Conservation (phyloP, 306 rosid species). For the Gastrolobium villosum region DNA sequence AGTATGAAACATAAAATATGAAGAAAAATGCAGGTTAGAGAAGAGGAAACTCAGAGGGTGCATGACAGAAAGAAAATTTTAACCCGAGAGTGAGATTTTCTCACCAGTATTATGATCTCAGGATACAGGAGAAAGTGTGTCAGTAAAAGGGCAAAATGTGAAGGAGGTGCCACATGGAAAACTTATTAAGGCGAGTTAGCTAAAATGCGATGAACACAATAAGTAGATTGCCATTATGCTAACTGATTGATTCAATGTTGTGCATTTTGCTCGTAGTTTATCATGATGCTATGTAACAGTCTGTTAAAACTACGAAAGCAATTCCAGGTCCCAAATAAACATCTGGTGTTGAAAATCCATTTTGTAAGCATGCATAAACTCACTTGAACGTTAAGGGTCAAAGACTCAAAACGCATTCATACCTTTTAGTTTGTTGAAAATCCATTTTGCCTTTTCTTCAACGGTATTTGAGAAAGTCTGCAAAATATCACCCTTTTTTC, state of each 20-base stretch:
- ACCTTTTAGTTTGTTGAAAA: conserved; percentile 98
- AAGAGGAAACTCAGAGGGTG: neutral
- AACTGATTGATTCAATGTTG: conserved; percentile 6
- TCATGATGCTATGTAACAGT: neutral
- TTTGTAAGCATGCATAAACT: conserved; percentile 1
- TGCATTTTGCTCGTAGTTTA: conserved; percentile 18
- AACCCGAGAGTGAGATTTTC: conserved; percentile 3
- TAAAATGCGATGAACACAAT: neutral
- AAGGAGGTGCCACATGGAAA: neutral
- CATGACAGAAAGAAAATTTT: neutral
- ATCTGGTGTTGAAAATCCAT: neutral
- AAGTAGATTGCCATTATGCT: neutral
- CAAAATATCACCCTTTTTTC: conserved; percentile 41
- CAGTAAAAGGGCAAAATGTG: conserved; percentile 4
- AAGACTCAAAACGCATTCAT: conserved; percentile 5
- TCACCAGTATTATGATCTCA: neutral
- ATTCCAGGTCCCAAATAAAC: neutral
- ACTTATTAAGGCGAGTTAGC: conserved; percentile 1
- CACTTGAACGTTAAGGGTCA: neutral
- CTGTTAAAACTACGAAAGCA: neutral
- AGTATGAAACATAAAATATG: neutral
- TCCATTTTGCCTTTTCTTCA: conserved; percentile 98
- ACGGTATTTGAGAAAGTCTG: conserved; percentile 91
- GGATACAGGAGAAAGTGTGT: conserved; percentile 8
- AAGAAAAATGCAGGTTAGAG: neutral